Evolutionary conservation across 768 basidiomycete species (phyloP), one percentile per base, ranked within the genome.

Genomic region (Mycena filopes): DNA sequence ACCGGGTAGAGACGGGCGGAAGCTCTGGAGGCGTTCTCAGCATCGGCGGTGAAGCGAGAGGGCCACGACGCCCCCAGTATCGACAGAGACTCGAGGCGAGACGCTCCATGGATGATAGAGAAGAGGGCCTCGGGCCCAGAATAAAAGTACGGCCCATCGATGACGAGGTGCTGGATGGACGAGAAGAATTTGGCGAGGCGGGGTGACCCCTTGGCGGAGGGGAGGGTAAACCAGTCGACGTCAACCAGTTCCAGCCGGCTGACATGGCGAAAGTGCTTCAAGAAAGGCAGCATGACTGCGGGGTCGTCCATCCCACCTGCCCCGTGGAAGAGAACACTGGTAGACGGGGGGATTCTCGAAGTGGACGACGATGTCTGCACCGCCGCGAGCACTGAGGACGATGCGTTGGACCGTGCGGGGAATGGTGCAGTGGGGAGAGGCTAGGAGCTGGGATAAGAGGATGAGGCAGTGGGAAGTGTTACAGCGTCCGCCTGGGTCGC

Each of bases 381-480:
- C 26, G 20, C 21, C 53, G 29, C 41, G 25, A 3, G 40, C 26
- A 20, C 26, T 55, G 25, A 42, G 31, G 38, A 55, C 41, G 16
- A 55, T 38, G 25, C 40, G 53, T n/a, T n/a, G 5, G 11, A 55
- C 25, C 9, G 40, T 21, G 10, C 26, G 13, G 20, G 53, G 53
- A 16, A 55, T 55, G 15, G n/a, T 26, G 41, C 53, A 42, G 53
- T 55, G 41, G 41, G 25, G 18, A 20, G 53, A 55, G 16, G 40
- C 16, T 16, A 55, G 53, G 53, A 55, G 40, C 16, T 15, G 40
- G 10, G 53, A 42, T 16, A 55, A n/a, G 20, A 4, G 18, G 9
- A 55, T n/a, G n/a, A 55, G 25, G 36, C 53, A 55, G 21, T 55
- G 53, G 4, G 40, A 42, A 26, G 53, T 55, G 21, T 38, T 23